Base-by-base conservation (phyloP, 169 alveolate genomes). In the Cryptosporidium parvum region DNA sequence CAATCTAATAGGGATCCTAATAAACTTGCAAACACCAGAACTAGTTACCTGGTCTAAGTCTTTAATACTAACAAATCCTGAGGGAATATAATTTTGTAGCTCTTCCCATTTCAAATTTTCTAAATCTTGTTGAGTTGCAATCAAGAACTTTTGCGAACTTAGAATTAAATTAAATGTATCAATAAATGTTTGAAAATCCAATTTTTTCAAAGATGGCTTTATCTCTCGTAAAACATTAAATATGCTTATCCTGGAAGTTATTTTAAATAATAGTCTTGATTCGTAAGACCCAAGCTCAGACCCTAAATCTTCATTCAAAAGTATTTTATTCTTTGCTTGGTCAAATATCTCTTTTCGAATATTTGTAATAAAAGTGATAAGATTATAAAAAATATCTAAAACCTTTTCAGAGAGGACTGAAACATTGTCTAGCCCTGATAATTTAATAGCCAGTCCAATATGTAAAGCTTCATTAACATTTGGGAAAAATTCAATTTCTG, bases 401-500 rank as follows among this genome's bases (percentile, higher is more conserved):
- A 71, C 44, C 31, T 59, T 71, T n/a, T 71, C 52, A 23, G 85
- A 71, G 3, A 71, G 39, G 1, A 33, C 8, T 2, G 45, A 9
- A n/a, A 71, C 51, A 51, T 71, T n/a, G 1, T 51, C 69, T 5
- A 12, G 9, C 1, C 69, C 68, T 14, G 85, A 71, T 10, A 56
- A 26, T 29, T 68, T 3, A 5, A 71, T 16, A 29, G 33, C 31
- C 6, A 71, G 9, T 52, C 85, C 85, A 16, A 52, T 48, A 5
- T 44, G 44, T 1, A 39, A 51, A 29, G 48, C 18, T 29, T 71
- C 56, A 35, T 71, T 51, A 26, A 71, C 26, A 9, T 71, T 71
- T 21, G 85, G 85, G 33, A 33, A 52, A 12, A 51, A 16, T 14
- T 71, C 69, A 35, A 71, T 16, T 23, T 71, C 85, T 23, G 48